Evolutionary conservation across 352 stramenopile species (phyloP), one percentile per base, ranked within the genome.

Genomic region (Phytophthora foliorum): DNA sequence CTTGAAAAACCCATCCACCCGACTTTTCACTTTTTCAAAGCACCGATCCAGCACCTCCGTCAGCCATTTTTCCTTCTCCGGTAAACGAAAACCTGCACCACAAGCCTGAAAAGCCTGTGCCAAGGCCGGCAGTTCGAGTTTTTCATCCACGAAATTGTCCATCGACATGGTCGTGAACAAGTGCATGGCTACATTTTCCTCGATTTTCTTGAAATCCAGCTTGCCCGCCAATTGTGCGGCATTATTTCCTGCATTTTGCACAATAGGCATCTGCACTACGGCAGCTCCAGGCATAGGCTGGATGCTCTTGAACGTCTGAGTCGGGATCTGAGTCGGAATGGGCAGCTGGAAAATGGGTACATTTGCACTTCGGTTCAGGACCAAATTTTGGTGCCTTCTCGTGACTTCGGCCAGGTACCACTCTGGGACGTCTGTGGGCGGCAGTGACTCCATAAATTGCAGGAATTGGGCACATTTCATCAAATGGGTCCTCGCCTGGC

Each of bases 391-490:
- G 21, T 75, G 66, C 0, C 80, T 78, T 52, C 76, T 78, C 22
- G 68, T 69, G 11, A 85, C 48, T 64, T 89, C 80, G 0, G 68
- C 53, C 10, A 75, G 16, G 54, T 82, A 91, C 82, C 82, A 91
- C 21, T 81, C 70, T 2, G 82, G 82, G n/a, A 80, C 69, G 7
- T 76, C 59, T n/a, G 42, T 48, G 21, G 70, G 48, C 10, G 53
- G 52, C 13, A 82, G 41, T 0, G 56, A 53, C 16, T 77, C 73
- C 59, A 90, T 77, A 4, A 74, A 53, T 44, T 50, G 55, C n/a
- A 88, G 65, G 56, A 89, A 90, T 19, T 74, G 65, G 27, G 59
- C 58, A 53, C 83, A 89, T 54, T 84, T 84, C 67, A 87, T 80
- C 25, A 89, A 68, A 58, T 91, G 81, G 63, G 72, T 64, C 24